phyloP scores from a whole-genome alignment of 352 stramenopile genomes.

The Chrysophaeum taylorii region DNA sequence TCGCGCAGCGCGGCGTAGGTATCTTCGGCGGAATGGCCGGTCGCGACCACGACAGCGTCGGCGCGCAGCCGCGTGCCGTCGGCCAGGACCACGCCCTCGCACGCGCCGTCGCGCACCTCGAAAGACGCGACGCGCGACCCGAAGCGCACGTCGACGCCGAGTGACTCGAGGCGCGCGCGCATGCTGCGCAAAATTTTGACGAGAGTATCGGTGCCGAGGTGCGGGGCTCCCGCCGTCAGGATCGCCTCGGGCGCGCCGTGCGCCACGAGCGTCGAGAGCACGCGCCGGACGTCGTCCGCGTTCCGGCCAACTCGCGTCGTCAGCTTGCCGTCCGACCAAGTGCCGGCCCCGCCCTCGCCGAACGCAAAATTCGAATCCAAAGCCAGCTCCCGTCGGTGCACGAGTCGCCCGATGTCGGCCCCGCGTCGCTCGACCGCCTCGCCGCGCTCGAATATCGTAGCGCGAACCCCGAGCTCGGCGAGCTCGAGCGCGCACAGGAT shows the following conservation, averaged over 20 bases:
- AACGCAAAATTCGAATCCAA: constrained; percentile 56
- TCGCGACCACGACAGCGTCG: constrained; percentile 53
- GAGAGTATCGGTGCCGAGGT: constrained; percentile 63
- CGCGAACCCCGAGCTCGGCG: constrained; percentile 32
- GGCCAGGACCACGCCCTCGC: constrained; percentile 23
- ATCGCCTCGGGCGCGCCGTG: constrained; percentile 54
- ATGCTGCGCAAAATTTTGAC: constrained; percentile 50
- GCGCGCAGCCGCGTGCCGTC: constrained; percentile 12
- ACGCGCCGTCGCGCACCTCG: constrained; percentile 28
- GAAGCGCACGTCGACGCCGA: constrained; percentile 50
- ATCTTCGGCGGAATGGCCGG: constrained; percentile 55
- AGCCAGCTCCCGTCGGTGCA: constrained; percentile 38
- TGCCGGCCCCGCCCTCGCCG: constrained; percentile 61
- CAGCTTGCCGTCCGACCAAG: constrained; percentile 64
- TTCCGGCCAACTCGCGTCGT: constrained; percentile 59
- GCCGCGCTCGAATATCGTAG: constrained; percentile 55
- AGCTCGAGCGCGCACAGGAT: constrained; percentile 56
- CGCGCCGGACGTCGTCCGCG: constrained; percentile 38
- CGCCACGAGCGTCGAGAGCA: constrained; percentile 51
- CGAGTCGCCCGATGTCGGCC: constrained; percentile 55
- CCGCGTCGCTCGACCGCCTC: constrained; percentile 54
- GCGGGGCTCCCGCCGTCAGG: constrained; percentile 49
- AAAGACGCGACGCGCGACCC: constrained; percentile 42
- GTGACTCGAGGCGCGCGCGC: constrained; percentile 36
- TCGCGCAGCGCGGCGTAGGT: constrained; percentile 52